Conservation (phyloP, 768 basidiomycete species). For the Cyclocybe cylindracea region DNA sequence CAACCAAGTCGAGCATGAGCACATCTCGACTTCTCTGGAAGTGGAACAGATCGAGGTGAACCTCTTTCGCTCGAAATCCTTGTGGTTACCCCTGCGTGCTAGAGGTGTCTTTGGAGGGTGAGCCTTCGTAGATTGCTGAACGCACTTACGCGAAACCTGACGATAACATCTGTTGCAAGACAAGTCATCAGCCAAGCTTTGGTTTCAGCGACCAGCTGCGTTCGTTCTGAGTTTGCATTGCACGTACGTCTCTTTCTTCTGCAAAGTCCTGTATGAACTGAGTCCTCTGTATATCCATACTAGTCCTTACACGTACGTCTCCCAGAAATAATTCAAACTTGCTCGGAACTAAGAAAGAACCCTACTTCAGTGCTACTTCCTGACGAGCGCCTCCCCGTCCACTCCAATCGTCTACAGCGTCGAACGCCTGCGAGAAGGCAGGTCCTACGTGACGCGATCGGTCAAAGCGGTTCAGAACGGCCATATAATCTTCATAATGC, state of each 20-base stretch:
- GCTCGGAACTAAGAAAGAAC: neutral
- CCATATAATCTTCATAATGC: slow-evolving; percentile 52
- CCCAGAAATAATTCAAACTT: neutral
- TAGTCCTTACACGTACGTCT: slow-evolving; percentile 72
- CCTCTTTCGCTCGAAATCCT: slow-evolving; percentile 75
- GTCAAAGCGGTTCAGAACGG: slow-evolving; percentile 62
- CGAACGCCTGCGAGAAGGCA: slow-evolving; percentile 73
- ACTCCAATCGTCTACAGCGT: slow-evolving; percentile 79
- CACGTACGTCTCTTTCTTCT: slow-evolving; percentile 55
- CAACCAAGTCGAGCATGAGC: slow-evolving; percentile 61
- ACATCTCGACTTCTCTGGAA: slow-evolving; percentile 73
- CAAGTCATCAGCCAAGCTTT: slow-evolving; percentile 90
- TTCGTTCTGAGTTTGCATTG: slow-evolving; percentile 61
- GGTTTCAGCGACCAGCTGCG: slow-evolving; percentile 77
- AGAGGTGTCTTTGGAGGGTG: slow-evolving; percentile 84
- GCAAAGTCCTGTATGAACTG: neutral
- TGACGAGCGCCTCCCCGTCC: slow-evolving; percentile 71
- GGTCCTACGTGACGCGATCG: slow-evolving; percentile 68
- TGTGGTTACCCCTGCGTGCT: slow-evolving; percentile 60
- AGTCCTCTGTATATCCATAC: neutral
- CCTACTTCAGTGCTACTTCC: slow-evolving; percentile 70
- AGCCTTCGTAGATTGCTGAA: slow-evolving; percentile 7
- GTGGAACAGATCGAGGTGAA: slow-evolving; percentile 78
- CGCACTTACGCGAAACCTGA: neutral
- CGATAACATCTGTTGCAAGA: slow-evolving; percentile 15